Base-by-base conservation (phyloP, 1,284 basidiomycete genomes). In the Takashimella koratensis region DNA sequence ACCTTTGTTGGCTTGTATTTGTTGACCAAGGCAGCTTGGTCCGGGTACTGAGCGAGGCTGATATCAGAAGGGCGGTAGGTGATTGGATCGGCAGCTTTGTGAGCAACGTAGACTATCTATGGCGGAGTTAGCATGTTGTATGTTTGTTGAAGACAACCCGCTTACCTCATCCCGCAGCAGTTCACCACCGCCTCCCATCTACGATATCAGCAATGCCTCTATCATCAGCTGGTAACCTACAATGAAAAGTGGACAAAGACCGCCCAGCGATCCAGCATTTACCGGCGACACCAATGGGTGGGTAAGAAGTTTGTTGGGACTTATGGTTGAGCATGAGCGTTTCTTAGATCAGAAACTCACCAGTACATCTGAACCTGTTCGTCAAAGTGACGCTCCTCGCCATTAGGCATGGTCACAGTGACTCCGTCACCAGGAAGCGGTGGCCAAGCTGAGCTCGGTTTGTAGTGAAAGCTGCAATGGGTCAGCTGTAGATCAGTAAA, bases 351-450 rank as follows among this genome's bases (percentile, higher is more conserved):
- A 24, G 24, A 21, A 19, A 57, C 69, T 39, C 40, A 72, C 71
- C 71, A 78, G 58, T 80, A 80, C 51, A 79, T 74, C 66, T 81
- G 79, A 19, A 81, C 73, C 55, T 81, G 79, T 30, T 77, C 74
- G 39, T 75, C 67, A 42, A 72, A 62, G 4, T 59, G 44, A 45
- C 57, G 55, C n/a, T 64, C 53, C 19, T 56, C 47, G 21, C 70
- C 71, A 43, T 72, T 63, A 12, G 63, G 51, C 47, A 69, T 57
- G 4, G 61, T 58, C 19, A 76, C 60, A 10, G 53, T 56, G 25
- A 77, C 63, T 1, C 68, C 68, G 47, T 71, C 66, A 6, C 67
- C 72, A 2, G 71, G 62, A 3, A 71, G 25, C 1, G 75, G 76
- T 8, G 76, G 76, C 76, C 76, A 77, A n/a, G 70, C 68, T 1